Percentiles rank a stretch among this genome's conserved stretches.
These are phyloP conservation scores for Cutaneotrichosporon arboriforme DNA, from an alignment of 1,284 basidiomycete genomes.

Conservation along the genomic window DNA sequence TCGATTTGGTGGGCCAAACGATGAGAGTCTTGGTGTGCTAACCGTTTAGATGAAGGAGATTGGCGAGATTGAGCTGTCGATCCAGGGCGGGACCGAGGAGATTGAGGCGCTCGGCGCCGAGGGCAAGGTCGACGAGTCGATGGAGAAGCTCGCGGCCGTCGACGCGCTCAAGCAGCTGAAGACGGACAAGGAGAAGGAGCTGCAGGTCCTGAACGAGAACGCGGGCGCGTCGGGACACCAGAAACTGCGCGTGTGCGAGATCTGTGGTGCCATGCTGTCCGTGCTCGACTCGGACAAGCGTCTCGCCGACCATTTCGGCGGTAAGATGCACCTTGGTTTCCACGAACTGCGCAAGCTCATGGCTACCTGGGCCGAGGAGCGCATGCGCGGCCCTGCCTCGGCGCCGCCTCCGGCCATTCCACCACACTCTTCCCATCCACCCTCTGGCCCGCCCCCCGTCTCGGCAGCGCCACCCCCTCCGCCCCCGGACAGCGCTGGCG, in stretches of 20 bases:
- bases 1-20: conserved; percentile 67
- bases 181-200: conserved; percentile 91
- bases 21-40: not conserved
- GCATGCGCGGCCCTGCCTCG: conserved; percentile 59
- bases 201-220: conserved; percentile 94
- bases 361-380: conserved; percentile 75
- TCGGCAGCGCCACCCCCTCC: conserved; percentile 14
- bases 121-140: conserved; percentile 96
- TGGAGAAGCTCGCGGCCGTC: conserved; percentile 93
- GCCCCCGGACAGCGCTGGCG: not conserved
- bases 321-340: conserved; percentile 99
- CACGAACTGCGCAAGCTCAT: conserved; percentile 95
- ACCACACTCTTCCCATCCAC: conserved; percentile 15
- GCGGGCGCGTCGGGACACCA: conserved; percentile 98
- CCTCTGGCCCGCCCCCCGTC: conserved; percentile 9
- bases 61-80: conserved; percentile 96
- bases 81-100: conserved; percentile 96
- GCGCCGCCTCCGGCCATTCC: conserved; percentile 4
- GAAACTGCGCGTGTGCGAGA: conserved; percentile 97
- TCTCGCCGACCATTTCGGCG: conserved; percentile 98
- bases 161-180: conserved; percentile 97
- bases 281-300: conserved; percentile 97
- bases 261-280: conserved; percentile 96
- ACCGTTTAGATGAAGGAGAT: conserved; percentile 89
- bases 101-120: conserved; percentile 94